A percentile compares a stretch with the other conserved stretches of the same genome.
These are phyloP conservation scores for Phytopythium montanum DNA, from an alignment of 352 stramenopile species.

Conservation along the genomic window DNA sequence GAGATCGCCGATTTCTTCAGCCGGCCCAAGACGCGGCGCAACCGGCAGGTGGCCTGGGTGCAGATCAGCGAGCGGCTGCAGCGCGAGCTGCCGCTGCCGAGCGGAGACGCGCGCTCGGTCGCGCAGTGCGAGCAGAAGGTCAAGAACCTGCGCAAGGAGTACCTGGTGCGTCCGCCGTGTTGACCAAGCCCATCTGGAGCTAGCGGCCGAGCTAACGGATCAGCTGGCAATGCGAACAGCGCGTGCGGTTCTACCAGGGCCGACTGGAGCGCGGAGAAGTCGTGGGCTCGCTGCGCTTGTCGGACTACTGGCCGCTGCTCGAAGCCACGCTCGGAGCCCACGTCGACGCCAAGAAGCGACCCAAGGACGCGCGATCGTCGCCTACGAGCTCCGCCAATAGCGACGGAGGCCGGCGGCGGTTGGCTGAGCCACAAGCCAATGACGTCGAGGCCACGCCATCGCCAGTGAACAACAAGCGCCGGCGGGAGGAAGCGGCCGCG, in stretches of 20 bases:
- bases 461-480: background rate
- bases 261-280: constrained; percentile 3
- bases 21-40: constrained; percentile 5
- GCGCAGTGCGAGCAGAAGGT: constrained; percentile 17
- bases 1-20: constrained; percentile 6
- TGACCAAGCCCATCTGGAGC: background rate
- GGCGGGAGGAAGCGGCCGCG: background rate
- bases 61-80: constrained; percentile 11
- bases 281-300: constrained; percentile 3
- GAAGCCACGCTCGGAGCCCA: constrained; percentile 10
- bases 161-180: constrained; percentile 2
- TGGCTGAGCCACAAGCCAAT: background rate
- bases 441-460: background rate
- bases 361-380: background rate
- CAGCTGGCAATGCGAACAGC: background rate
- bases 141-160: constrained; percentile 19
- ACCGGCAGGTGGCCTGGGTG: constrained; percentile 12
- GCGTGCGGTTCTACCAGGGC: constrained; percentile 5
- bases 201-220: background rate
- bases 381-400: background rate
- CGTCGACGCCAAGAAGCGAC: constrained; percentile 2
- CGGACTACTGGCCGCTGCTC: constrained; percentile 11
- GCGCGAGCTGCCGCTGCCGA: constrained; percentile 11
- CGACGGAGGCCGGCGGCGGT: background rate
- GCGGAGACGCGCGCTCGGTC: constrained; percentile 10